Evolutionary conservation across 2,329 filamentous ascomycete species (phyloP).

Genomic region (Juglanconis sp.): DNA sequence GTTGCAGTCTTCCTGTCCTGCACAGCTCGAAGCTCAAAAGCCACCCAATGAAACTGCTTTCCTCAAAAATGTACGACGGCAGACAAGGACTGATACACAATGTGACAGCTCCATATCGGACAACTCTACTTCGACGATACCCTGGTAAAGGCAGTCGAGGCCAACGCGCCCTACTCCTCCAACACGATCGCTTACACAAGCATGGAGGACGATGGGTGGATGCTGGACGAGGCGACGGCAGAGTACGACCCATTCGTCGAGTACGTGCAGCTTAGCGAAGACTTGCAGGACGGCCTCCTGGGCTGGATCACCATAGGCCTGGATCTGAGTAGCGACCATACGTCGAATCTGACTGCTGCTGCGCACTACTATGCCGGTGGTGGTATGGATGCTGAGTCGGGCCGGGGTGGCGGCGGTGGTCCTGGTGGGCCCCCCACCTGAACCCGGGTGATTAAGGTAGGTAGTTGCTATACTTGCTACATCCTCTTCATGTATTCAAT

Average conservation of each 20-base stretch:
- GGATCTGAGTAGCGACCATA: slow-evolving; percentile 2
- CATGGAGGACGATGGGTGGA: slow-evolving; percentile 26
- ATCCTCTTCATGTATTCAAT: too few relatives aligned
- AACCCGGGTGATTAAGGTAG: too few relatives aligned
- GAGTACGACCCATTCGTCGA: slow-evolving; percentile 28
- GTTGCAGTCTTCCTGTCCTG: too few relatives aligned
- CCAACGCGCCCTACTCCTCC: slow-evolving; percentile 24
- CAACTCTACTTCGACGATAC: slow-evolving; percentile 29
- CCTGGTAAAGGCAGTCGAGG: slow-evolving; percentile 22
- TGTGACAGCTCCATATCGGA: slow-evolving; percentile 22
- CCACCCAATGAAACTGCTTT: too few relatives aligned
- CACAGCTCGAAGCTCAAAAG: too few relatives aligned
- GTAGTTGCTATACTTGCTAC: too few relatives aligned
- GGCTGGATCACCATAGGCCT: slow-evolving; percentile 26
- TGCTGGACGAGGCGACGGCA: slow-evolving; percentile 28
- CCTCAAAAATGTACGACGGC: too few relatives aligned
- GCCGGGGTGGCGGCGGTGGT: too few relatives aligned
- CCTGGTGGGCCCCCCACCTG: too few relatives aligned
- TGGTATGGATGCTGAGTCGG: neutral
- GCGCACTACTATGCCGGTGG: slow-evolving; percentile 1
- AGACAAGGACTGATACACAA: too few relatives aligned
- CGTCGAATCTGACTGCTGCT: neutral
- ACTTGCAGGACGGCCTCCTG: slow-evolving; percentile 25
- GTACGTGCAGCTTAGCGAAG: slow-evolving; percentile 25
- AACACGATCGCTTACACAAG: slow-evolving; percentile 22